phyloP scores from a whole-genome alignment of 2,329 filamentous ascomycete species.

The Gaeumannomyces sp. region DNA sequence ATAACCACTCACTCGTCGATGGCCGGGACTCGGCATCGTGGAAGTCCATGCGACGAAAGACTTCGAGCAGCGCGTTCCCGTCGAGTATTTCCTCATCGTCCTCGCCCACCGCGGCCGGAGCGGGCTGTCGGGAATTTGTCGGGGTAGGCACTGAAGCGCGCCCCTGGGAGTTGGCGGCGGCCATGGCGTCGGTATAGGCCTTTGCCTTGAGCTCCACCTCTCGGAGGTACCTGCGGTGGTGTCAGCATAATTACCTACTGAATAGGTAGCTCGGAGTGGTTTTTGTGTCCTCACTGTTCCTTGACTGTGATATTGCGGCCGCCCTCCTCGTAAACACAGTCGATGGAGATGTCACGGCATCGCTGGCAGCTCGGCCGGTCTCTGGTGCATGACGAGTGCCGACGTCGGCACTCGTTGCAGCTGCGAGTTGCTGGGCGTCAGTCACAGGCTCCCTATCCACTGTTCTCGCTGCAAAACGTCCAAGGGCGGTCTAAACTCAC shows the following conservation, averaged over 20 bases:
- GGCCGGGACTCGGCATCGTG: slow-evolving; percentile 25
- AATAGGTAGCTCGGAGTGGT: no score
- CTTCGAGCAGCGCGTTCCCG: slow-evolving; percentile 26
- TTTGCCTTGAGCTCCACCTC: slow-evolving; percentile 28
- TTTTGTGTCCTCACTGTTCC: slow-evolving; percentile 22
- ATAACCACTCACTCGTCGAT: slow-evolving; percentile 24
- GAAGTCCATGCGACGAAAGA: slow-evolving; percentile 19
- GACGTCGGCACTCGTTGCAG: slow-evolving; percentile 28
- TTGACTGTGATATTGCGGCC: slow-evolving; percentile 27
- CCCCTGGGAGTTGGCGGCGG: not conserved
- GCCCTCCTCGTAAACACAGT: slow-evolving; percentile 29
- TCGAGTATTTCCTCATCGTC: slow-evolving; percentile 26
- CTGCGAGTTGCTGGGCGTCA: slow-evolving; percentile 15
- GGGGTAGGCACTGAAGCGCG: not conserved
- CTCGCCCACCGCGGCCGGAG: slow-evolving; percentile 7
- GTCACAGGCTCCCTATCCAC: not conserved
- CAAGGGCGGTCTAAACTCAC: not conserved
- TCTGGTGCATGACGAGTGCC: slow-evolving; percentile 31
- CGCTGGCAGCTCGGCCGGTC: slow-evolving; percentile 29
- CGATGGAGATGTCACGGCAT: slow-evolving; percentile 24
- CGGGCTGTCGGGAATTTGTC: slow-evolving; percentile 12
- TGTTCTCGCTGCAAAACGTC: no score
- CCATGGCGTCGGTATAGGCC: slow-evolving; percentile 19
- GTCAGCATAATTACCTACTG: no score
- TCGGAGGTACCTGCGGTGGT: slow-evolving; percentile 24